Conservation (phyloP, 805 yeast species). For the Yamadazyma tumulicola region DNA sequence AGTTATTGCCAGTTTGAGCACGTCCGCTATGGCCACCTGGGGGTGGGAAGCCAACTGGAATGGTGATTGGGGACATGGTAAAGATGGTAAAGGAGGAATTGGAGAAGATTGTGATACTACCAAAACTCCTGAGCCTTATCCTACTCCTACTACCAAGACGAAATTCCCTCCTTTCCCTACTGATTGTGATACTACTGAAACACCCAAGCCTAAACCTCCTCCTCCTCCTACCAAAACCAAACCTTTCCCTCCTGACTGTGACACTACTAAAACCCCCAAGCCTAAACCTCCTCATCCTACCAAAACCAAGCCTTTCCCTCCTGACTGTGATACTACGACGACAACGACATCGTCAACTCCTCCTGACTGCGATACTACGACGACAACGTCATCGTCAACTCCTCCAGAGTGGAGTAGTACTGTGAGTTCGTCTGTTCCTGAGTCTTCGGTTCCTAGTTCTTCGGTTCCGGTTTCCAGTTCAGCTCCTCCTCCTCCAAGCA, state of each 20-base stretch:
- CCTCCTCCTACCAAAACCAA: not conserved
- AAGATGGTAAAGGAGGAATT: not conserved
- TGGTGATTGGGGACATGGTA: not conserved
- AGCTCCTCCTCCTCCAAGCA: not conserved
- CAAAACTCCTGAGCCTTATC: not conserved
- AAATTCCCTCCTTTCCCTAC: not conserved
- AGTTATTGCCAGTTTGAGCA: not conserved
- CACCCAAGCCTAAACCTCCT: not conserved
- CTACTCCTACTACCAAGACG: not conserved
- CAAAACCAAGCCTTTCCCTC: not conserved
- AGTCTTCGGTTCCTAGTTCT: not conserved
- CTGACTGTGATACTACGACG: constrained; percentile 2
- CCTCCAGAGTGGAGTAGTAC: constrained; percentile 1
- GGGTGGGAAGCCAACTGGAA: not conserved
- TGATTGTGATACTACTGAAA: constrained; percentile 1
- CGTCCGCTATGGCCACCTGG: constrained; percentile 1
- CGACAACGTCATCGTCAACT: not conserved
- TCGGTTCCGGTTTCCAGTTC: not conserved
- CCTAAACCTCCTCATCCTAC: constrained; percentile 1
- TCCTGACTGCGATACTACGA: not conserved
- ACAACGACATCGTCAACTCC: not conserved
- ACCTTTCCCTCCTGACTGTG: constrained; percentile 1
- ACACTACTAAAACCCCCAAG: not conserved
- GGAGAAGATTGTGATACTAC: not conserved
- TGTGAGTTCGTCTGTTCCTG: not conserved